A percentile compares a stretch with the other conserved stretches of the same genome.
Conservation (phyloP, 1,139 yeast species). For the Candida sp. region DNA sequence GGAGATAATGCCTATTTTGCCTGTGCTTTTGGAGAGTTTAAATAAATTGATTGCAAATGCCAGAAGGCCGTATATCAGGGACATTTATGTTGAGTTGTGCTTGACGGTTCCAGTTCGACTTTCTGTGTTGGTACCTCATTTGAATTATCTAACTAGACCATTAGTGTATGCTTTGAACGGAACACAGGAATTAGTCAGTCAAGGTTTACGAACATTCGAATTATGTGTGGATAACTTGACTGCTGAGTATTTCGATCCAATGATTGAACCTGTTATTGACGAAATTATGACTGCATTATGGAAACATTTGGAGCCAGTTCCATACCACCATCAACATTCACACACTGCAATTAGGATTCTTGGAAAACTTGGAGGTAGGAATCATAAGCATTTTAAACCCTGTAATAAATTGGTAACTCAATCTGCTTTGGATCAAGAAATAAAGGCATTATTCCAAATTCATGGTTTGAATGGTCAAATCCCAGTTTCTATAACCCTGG, state of each 20-base stretch:
- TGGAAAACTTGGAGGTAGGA: slow-evolving; percentile 96
- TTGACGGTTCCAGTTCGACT: slow-evolving; percentile 93
- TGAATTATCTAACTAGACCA: slow-evolving; percentile 85
- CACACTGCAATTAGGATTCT: slow-evolving; percentile 91
- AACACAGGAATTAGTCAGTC: slow-evolving; percentile 86
- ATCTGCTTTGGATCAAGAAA: slow-evolving; percentile 62
- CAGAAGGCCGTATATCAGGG: slow-evolving; percentile 85
- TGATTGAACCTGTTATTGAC: slow-evolving; percentile 91
- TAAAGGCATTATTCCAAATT: slow-evolving; percentile 64
- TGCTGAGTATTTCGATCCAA: slow-evolving; percentile 96
- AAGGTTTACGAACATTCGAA: slow-evolving; percentile 91
- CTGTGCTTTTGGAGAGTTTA: slow-evolving; percentile 79
- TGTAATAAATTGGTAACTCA: slow-evolving; percentile 60
- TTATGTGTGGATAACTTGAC: slow-evolving; percentile 96
- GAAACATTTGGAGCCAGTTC: slow-evolving; percentile 88
- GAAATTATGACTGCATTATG: slow-evolving; percentile 93
- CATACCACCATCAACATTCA: slow-evolving; percentile 89
- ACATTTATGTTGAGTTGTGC: slow-evolving; percentile 90
- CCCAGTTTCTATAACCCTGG: slow-evolving; percentile 79
- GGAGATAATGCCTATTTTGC: slow-evolving; percentile 88
- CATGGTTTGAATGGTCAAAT: slow-evolving; percentile 63
- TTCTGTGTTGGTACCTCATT: slow-evolving; percentile 89
- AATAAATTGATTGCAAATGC: slow-evolving; percentile 83
- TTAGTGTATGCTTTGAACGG: slow-evolving; percentile 89
- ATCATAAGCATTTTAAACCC: slow-evolving; percentile 78